Base-by-base conservation (phyloP, 331 rosid genomes). In the Quercus phellos region DNA sequence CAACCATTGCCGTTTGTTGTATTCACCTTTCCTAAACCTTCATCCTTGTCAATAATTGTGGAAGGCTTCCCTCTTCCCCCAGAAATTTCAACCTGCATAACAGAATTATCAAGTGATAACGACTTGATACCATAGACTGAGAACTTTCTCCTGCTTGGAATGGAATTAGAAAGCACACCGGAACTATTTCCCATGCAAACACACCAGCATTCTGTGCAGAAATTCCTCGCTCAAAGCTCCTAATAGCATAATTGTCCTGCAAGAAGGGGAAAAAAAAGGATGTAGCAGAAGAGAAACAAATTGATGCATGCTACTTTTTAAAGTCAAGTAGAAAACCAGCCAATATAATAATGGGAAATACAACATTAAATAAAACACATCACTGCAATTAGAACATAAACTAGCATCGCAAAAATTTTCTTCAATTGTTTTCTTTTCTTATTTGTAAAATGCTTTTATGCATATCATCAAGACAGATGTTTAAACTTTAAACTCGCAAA, bases 181-280 rank as follows among this genome's bases (percentile, higher is more conserved):
- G 97, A 87, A 82, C 88, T 59, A 90, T 92, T 89, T 94, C 98
- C 99, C 99, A 94, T 19, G 90, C 74, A 75, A 94, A 88, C 53
- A 74, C 86, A 78, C 98, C 96, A 67, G 82, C 78, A 42, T 85
- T 90, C 85, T 90, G 89, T 18, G 97, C 98, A 80, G 91, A 74
- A 81, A 84, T 85, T 83, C 97, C 99, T 82, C 90, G 88, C 85
- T 86, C 89, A 82, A 94, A 92, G 85, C 99, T 94, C 81, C 43
- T 88, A 80, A 94, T 84, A 70, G 98, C 98, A 81, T 88, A 90
- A 82, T 85, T 66, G 78, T 94, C 99, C 98, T 94, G 87, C 56
- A 68, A 79, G 74, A 12, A 46, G 51, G 16, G 16, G 16, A 60
- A 19, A 73, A 67, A 78, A 67, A 80, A 53, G 74, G 32, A 73